phyloP scores from a whole-genome alignment of 1,284 basidiomycete species.

The Apiotrichum laibachii region DNA sequence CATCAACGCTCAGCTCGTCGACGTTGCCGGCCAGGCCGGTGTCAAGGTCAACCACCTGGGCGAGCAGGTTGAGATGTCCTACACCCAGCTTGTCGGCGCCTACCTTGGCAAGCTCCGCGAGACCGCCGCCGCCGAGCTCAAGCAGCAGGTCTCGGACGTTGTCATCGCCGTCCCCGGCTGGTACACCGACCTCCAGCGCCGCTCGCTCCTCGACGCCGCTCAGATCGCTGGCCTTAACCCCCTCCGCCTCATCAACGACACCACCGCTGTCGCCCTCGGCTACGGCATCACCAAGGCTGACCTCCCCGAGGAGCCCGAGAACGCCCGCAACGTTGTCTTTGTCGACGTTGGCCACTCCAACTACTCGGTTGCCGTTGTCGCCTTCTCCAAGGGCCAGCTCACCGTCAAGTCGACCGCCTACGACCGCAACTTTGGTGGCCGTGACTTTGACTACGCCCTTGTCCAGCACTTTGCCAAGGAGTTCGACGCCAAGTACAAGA shows the following conservation, averaged over 20 bases:
- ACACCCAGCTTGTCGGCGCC: conserved; percentile 80
- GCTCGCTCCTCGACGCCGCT: conserved; percentile 82
- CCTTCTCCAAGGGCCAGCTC: conserved; percentile 88
- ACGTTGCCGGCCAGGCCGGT: conserved; percentile 76
- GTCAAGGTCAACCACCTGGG: conserved; percentile 82
- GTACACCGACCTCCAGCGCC: conserved; percentile 87
- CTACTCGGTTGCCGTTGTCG: conserved; percentile 77
- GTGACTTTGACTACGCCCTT: conserved; percentile 86
- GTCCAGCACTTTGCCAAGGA: conserved; percentile 80
- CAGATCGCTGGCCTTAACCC: conserved; percentile 80
- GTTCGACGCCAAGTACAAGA: conserved; percentile 91
- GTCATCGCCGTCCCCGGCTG: conserved; percentile 92
- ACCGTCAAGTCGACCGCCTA: conserved; percentile 80
- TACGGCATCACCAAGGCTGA: conserved; percentile 97
- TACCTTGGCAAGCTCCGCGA: conserved; percentile 86
- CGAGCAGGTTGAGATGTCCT: conserved; percentile 71
- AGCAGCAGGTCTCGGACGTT: conserved; percentile 77
- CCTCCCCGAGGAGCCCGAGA: conserved; percentile 72
- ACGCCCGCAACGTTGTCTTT: conserved; percentile 80
- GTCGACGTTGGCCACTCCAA: conserved; percentile 89
- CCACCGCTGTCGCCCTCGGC: conserved; percentile 85
- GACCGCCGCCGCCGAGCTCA: conserved; percentile 77
- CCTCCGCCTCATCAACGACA: conserved; percentile 91
- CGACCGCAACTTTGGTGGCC: conserved; percentile 85
- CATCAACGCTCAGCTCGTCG: conserved; percentile 76